phyloP scores from a whole-genome alignment of 2,329 filamentous ascomycete species.

The Leptoxyphium fumago region DNA sequence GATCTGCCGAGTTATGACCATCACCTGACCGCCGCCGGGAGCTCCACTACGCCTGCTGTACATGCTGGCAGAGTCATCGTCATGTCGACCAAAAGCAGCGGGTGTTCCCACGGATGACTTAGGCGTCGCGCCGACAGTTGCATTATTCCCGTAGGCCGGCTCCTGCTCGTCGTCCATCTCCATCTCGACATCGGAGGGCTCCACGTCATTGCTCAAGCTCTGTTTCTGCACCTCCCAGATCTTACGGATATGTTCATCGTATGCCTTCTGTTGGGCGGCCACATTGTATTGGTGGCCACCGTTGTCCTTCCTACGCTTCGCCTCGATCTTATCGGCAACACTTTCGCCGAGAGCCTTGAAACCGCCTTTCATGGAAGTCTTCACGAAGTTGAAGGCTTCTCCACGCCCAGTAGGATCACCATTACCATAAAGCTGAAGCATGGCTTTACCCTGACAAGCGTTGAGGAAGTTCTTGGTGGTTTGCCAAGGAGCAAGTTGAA shows the following conservation, averaged over 20 bases:
- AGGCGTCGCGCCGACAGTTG: constrained; percentile 40
- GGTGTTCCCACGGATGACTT: constrained; percentile 53
- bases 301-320: constrained; percentile 50
- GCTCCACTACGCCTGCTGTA: constrained; percentile 35
- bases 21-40: constrained; percentile 41
- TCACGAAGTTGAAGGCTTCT: constrained; percentile 91
- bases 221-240: constrained; percentile 85
- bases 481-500: constrained; percentile 89
- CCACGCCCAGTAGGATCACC: constrained; percentile 90
- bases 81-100: constrained; percentile 36
- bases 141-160: constrained; percentile 11
- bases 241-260: constrained; percentile 76
- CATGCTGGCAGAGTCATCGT: constrained; percentile 60
- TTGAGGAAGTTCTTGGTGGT: constrained; percentile 94
- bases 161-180: constrained; percentile 36
- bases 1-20: constrained; percentile 60
- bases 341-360: constrained; percentile 75
- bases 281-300: constrained; percentile 97
- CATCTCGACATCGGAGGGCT: constrained; percentile 60
- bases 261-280: constrained; percentile 80
- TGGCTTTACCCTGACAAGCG: constrained; percentile 85
- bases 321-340: constrained; percentile 72
- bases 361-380: constrained; percentile 96
- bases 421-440: constrained; percentile 87
- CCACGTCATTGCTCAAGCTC: constrained; percentile 57